phyloP scores from a whole-genome alignment of 2,329 filamentous ascomycete genomes.

The Colletotrichum cordylinicola region DNA sequence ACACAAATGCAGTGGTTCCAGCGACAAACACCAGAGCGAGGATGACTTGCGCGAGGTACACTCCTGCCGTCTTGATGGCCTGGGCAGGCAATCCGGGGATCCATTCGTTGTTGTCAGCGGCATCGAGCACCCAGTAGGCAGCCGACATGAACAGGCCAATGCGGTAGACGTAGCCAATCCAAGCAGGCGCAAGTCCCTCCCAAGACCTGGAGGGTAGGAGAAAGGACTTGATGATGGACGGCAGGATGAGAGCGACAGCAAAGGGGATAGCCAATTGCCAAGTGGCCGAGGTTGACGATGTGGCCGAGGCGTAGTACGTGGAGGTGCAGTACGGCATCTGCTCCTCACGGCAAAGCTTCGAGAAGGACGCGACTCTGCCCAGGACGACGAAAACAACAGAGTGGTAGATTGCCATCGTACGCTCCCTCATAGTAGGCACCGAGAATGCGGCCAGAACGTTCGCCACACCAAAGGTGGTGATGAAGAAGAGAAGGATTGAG shows the following conservation, averaged over 20 bases:
- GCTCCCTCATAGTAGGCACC: slow-evolving; percentile 69
- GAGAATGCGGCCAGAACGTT: slow-evolving; percentile 78
- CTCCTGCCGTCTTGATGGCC: slow-evolving; percentile 74
- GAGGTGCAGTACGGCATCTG: slow-evolving; percentile 97
- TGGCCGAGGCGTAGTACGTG: slow-evolving; percentile 92
- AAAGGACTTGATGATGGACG: slow-evolving; percentile 79
- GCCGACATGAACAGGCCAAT: slow-evolving; percentile 77
- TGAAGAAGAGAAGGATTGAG: slow-evolving; percentile 89
- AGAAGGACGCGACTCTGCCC: slow-evolving; percentile 81
- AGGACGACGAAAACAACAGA: slow-evolving; percentile 83
- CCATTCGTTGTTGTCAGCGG: slow-evolving; percentile 88
- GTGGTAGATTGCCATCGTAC: slow-evolving; percentile 82
- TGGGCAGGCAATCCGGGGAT: slow-evolving; percentile 63
- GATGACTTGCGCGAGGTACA: slow-evolving; percentile 80
- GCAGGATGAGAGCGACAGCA: slow-evolving; percentile 72
- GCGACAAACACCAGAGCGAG: slow-evolving; percentile 83
- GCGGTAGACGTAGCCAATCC: slow-evolving; percentile 84
- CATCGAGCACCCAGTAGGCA: slow-evolving; percentile 87
- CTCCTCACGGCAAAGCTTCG: slow-evolving; percentile 93
- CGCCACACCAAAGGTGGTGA: slow-evolving; percentile 84
- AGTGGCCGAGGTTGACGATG: slow-evolving; percentile 88
- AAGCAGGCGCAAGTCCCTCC: slow-evolving; percentile 82
- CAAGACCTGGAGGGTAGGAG: slow-evolving; percentile 85
- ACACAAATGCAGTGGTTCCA: slow-evolving; percentile 84
- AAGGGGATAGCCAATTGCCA: slow-evolving; percentile 90